phyloP scores from a whole-genome alignment of 2,329 filamentous ascomycete genomes.

The Chrysoporthe deuterocubensis region DNA sequence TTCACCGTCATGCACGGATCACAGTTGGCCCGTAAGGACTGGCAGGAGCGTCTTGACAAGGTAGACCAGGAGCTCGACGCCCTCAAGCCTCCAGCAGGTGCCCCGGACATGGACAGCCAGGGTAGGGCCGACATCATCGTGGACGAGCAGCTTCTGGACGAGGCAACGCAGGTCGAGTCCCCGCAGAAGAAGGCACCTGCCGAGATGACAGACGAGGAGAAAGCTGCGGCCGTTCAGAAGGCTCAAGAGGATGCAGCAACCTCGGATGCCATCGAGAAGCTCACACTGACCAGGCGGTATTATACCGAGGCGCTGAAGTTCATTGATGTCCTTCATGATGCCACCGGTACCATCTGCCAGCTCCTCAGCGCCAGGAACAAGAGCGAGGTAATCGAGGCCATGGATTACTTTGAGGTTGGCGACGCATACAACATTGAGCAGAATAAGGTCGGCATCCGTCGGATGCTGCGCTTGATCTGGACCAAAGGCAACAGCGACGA shows the following conservation, averaged over 20 bases:
- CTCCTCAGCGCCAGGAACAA: constrained; percentile 94
- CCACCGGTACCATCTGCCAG: constrained; percentile 80
- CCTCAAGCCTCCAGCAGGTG: constrained; percentile 76
- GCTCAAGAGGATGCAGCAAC: constrained; percentile 86
- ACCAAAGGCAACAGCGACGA: constrained; percentile 99
- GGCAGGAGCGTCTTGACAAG: constrained; percentile 79
- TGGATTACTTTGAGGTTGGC: constrained; percentile 96
- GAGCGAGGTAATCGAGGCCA: constrained; percentile 97
- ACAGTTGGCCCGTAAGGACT: constrained; percentile 82
- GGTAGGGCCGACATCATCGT: constrained; percentile 64
- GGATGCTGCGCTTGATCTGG: constrained; percentile 97
- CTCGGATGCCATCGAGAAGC: constrained; percentile 82
- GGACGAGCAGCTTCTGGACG: constrained; percentile 80
- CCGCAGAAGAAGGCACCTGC: constrained; percentile 62
- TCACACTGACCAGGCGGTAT: constrained; percentile 87
- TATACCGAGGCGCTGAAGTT: constrained; percentile 93
- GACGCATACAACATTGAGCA: constrained; percentile 97
- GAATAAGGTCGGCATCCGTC: constrained; percentile 87
- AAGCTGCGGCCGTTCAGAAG: constrained; percentile 73
- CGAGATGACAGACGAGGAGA: constrained; percentile 79
- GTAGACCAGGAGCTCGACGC: constrained; percentile 83
- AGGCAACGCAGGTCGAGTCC: constrained; percentile 80
- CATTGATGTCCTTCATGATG: constrained; percentile 86
- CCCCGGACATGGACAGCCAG: constrained; percentile 71
- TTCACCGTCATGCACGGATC: constrained; percentile 92